Evolutionary conservation across 805 yeast species (phyloP).

Genomic region (Lipomyces yamanashiensis): DNA sequence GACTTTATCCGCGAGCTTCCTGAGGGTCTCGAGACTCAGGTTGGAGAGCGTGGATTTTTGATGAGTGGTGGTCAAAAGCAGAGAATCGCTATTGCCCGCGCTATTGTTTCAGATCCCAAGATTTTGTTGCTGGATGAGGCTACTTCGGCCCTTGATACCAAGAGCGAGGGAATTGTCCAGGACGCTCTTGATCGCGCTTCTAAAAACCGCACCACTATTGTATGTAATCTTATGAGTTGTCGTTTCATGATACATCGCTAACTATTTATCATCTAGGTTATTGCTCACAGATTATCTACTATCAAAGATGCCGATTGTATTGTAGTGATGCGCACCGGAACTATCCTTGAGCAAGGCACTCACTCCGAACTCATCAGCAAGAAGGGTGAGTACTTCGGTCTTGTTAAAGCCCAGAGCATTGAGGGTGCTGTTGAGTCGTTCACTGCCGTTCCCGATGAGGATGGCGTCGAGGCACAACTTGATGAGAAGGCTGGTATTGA

Average conservation of each 20-base stretch:
- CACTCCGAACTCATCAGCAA: constrained; percentile 46
- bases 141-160: constrained; percentile 69
- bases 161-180: constrained; percentile 64
- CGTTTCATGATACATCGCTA: background rate
- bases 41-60: constrained; percentile 64
- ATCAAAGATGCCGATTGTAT: constrained; percentile 67
- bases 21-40: constrained; percentile 53
- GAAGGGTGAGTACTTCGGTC: constrained; percentile 43
- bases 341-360: constrained; percentile 55
- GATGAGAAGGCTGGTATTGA: constrained; percentile 28
- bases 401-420: constrained; percentile 48
- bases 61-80: constrained; percentile 73
- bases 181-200: constrained; percentile 51
- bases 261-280: constrained; percentile 59
- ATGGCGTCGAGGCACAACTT: constrained; percentile 21
- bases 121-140: constrained; percentile 67
- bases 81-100: constrained; percentile 65
- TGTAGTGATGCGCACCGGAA: constrained; percentile 57
- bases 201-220: constrained; percentile 59
- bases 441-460: constrained; percentile 13
- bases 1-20: constrained; percentile 58
- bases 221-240: constrained; percentile 8
- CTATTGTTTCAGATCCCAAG: constrained; percentile 59
- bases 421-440: constrained; percentile 15
- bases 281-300: constrained; percentile 89